Conservation (phyloP, 768 basidiomycete genomes). For the Termitomyces sp. region DNA sequence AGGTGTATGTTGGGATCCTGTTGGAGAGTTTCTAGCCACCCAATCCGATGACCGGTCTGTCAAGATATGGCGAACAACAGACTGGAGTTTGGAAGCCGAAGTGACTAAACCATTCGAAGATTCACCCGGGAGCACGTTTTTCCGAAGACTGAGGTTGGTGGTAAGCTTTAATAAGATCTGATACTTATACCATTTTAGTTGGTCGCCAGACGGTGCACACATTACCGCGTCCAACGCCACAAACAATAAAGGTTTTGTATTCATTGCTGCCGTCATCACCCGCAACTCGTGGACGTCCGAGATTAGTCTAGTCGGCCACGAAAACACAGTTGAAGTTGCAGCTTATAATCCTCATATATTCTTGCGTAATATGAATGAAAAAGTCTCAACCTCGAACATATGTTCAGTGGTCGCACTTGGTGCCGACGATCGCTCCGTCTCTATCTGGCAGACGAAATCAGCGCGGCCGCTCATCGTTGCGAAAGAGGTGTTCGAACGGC, state of each 20-base stretch:
- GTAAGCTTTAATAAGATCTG: background rate
- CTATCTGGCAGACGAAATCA: constrained; percentile 93
- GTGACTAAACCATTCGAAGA: constrained; percentile 89
- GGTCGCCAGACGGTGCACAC: constrained; percentile 99
- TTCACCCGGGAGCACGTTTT: constrained; percentile 93
- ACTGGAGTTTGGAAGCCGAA: constrained; percentile 83
- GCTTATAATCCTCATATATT: constrained; percentile 95
- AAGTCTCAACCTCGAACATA: constrained; percentile 75
- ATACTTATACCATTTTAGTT: constrained; percentile 40
- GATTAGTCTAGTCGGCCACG: constrained; percentile 93
- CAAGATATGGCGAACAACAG: constrained; percentile 93
- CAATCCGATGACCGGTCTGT: constrained; percentile 95
- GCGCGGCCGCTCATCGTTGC: constrained; percentile 89
- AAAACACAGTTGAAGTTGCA: constrained; percentile 94
- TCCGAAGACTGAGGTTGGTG: constrained; percentile 75
- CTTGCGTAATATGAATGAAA: constrained; percentile 61
- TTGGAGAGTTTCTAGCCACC: constrained; percentile 96
- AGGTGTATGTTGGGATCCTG: constrained; percentile 98
- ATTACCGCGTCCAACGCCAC: constrained; percentile 97
- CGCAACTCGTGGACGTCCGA: constrained; percentile 86
- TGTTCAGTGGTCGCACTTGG: constrained; percentile 92
- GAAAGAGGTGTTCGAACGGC: constrained; percentile 89
- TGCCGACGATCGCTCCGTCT: constrained; percentile 89
- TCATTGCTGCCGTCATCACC: constrained; percentile 94
- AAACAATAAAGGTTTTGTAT: constrained; percentile 93